phyloP scores from a whole-genome alignment of 2,329 filamentous ascomycete species.

The Tolypocladium tropicale region DNA sequence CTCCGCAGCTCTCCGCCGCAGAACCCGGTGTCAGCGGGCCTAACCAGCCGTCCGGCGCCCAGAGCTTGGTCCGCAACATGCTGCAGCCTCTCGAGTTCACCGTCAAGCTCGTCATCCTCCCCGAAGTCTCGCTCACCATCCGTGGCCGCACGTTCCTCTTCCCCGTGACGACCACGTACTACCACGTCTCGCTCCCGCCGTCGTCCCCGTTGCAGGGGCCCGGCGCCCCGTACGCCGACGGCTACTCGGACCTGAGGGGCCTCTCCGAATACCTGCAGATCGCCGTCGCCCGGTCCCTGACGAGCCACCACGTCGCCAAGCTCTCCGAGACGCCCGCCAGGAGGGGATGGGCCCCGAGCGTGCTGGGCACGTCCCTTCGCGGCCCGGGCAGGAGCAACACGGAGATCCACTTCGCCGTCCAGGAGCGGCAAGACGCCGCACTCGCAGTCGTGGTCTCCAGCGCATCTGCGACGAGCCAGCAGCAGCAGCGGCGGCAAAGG shows the following conservation, averaged over 20 bases:
- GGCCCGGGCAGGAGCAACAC: slow-evolving; percentile 14
- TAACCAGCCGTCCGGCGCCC: slow-evolving; percentile 29
- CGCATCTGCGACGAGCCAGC: slow-evolving; percentile 7
- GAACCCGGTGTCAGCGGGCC: slow-evolving; percentile 17
- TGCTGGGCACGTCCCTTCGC: slow-evolving; percentile 22
- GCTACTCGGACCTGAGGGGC: slow-evolving; percentile 33
- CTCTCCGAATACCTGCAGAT: slow-evolving; percentile 35
- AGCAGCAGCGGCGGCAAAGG: slow-evolving; percentile 4
- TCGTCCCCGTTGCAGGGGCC: slow-evolving; percentile 22
- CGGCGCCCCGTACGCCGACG: slow-evolving; percentile 33
- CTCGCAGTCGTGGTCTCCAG: slow-evolving; percentile 12
- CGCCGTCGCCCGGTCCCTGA: slow-evolving; percentile 29
- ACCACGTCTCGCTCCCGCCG: slow-evolving; percentile 29
- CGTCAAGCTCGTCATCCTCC: slow-evolving; percentile 35
- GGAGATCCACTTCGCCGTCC: slow-evolving; percentile 22
- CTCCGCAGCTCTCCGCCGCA: slow-evolving; percentile 20
- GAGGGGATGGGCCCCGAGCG: slow-evolving; percentile 17
- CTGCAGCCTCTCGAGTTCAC: slow-evolving; percentile 30
- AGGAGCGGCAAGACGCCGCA: slow-evolving; percentile 6
- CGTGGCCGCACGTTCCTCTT: slow-evolving; percentile 32
- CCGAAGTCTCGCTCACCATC: slow-evolving; percentile 30
- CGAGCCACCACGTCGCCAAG: slow-evolving; percentile 21
- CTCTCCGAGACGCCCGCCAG: slow-evolving; percentile 4
- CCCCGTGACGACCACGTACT: slow-evolving; percentile 34
- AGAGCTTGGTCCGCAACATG: slow-evolving; percentile 32